Conservation (phyloP, 805 yeast genomes). For the Candida tibetensis region DNA sequence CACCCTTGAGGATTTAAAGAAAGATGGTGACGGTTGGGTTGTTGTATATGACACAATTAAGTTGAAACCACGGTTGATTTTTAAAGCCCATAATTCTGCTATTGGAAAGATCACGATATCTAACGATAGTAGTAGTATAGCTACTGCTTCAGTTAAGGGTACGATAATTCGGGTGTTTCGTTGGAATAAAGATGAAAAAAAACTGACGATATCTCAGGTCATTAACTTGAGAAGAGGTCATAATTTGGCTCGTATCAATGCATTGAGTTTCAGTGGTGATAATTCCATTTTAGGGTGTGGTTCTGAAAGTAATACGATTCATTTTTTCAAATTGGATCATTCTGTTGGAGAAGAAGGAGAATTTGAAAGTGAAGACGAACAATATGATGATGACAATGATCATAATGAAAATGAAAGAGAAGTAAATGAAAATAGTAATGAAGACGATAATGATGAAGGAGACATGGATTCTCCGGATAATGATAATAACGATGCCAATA, state of each 20-base stretch:
- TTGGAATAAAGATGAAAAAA: conserved; percentile 11
- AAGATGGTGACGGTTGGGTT: conserved; percentile 35
- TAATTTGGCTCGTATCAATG: conserved; percentile 31
- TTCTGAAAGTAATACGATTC: conserved; percentile 41
- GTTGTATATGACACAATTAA: conserved; percentile 38
- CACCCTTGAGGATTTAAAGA: conserved; percentile 27
- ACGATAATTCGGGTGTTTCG: conserved; percentile 39
- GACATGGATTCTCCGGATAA: background rate
- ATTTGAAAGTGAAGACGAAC: conserved; percentile 8
- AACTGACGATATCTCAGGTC: conserved; percentile 23
- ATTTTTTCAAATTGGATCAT: conserved; percentile 28
- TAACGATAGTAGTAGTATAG: conserved; percentile 26
- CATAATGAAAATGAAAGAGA: conserved; percentile 8
- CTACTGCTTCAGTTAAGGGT: conserved; percentile 43
- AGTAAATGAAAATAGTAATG: conserved; percentile 18
- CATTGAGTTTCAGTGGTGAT: conserved; percentile 34
- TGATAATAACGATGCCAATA: background rate
- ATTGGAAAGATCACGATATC: conserved; percentile 32
- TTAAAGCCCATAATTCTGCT: conserved; percentile 40
- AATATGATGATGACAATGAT: conserved; percentile 1
- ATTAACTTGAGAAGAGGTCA: conserved; percentile 41
- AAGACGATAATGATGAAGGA: conserved; percentile 16
- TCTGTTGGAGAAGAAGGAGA: conserved; percentile 1
- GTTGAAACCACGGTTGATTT: conserved; percentile 29
- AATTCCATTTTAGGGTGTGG: conserved; percentile 37